Evolutionary conservation across 495 filamentous ascomycete species (phyloP).

Genomic region (Penicillium waksmanii): DNA sequence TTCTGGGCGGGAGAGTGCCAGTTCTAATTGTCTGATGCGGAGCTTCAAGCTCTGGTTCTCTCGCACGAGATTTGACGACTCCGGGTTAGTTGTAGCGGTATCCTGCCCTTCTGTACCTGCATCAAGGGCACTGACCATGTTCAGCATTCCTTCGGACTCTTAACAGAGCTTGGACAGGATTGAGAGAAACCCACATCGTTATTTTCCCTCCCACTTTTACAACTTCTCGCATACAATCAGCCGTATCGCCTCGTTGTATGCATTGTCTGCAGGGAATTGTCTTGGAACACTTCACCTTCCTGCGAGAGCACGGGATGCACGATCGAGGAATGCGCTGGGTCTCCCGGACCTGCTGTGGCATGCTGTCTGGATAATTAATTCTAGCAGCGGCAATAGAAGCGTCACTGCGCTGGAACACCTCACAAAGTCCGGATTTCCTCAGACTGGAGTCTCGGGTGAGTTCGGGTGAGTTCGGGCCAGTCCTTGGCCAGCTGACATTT

Average conservation of each 20-base stretch:
- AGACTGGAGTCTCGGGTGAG: not conserved
- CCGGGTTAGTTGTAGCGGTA: not conserved
- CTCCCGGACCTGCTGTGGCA: not conserved
- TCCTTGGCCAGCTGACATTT: no score
- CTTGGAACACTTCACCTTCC: not conserved
- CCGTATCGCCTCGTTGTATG: not conserved
- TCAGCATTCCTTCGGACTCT: not conserved
- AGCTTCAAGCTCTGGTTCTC: not conserved
- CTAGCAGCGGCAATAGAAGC: not conserved
- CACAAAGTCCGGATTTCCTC: not conserved
- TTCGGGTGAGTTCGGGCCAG: not conserved
- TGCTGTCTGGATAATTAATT: not conserved
- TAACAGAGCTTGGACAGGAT: not conserved
- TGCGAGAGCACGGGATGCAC: not conserved
- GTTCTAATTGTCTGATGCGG: not conserved
- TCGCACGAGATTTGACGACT: not conserved
- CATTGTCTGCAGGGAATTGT: not conserved
- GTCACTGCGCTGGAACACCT: not conserved
- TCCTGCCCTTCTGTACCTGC: not conserved
- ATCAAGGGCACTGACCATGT: not conserved
- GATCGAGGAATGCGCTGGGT: not conserved
- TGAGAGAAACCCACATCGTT: not conserved
- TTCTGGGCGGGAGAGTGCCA: not conserved
- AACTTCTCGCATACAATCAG: not conserved
- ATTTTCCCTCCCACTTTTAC: not conserved